Evolutionary conservation across 2,329 filamentous ascomycete genomes (phyloP).

Genomic region (Calonectria montana): DNA sequence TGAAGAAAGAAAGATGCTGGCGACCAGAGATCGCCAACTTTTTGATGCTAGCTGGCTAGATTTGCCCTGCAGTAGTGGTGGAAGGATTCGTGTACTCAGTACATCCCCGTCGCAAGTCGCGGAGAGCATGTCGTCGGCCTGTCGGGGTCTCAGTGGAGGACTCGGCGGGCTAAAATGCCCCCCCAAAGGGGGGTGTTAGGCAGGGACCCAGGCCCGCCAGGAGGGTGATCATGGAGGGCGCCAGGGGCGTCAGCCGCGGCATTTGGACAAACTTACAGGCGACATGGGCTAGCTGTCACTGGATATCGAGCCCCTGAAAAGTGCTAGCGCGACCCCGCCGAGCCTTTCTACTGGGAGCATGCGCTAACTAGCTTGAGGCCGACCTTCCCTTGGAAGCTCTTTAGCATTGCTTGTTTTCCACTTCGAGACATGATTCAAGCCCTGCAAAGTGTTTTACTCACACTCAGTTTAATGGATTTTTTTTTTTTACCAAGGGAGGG

Average conservation of each 20-base stretch:
- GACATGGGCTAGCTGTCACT: background rate
- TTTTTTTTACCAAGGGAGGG: background rate
- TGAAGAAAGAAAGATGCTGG: constrained; percentile 19
- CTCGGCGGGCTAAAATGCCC: constrained; percentile 36
- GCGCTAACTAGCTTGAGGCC: background rate
- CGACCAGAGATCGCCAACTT: constrained; percentile 10
- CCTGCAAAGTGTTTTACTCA: background rate
- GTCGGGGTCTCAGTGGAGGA: constrained; percentile 4
- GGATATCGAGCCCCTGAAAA: background rate
- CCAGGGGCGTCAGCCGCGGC: constrained; percentile 24
- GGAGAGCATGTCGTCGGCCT: constrained; percentile 2
- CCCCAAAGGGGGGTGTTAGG: constrained; percentile 29
- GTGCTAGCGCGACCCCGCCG: constrained; percentile 10
- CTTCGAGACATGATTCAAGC: background rate
- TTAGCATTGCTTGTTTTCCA: background rate
- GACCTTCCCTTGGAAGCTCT: background rate
- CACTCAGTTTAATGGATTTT: background rate
- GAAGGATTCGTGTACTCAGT: constrained; percentile 28
- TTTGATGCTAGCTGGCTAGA: constrained; percentile 27
- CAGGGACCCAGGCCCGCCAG: constrained; percentile 23
- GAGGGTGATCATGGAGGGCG: constrained; percentile 7
- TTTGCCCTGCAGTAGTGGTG: constrained; percentile 34
- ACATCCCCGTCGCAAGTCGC: constrained; percentile 20
- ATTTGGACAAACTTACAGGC: constrained; percentile 6
- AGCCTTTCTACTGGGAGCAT: constrained; percentile 1